Evolutionary conservation across 2,329 filamentous ascomycete genomes (phyloP).

Genomic region (Apiospora pterosperma): DNA sequence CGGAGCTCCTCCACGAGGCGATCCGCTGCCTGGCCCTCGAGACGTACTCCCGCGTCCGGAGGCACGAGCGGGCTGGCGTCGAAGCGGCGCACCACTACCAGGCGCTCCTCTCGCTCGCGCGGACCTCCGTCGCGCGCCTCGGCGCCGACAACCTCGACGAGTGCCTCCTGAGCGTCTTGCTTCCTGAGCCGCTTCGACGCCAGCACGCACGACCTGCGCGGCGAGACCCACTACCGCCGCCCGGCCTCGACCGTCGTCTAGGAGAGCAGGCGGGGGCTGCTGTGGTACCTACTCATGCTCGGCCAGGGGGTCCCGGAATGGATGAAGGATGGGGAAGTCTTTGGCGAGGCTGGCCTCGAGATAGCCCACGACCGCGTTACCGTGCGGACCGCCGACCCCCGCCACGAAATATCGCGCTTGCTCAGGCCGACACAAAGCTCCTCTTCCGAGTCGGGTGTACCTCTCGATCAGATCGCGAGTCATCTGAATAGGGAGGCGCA

Average conservation of each 20-base stretch:
- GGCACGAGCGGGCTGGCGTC: background rate
- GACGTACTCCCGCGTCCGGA: background rate
- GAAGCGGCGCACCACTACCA: background rate
- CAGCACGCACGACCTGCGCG: constrained; percentile 1
- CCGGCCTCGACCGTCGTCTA: constrained; percentile 21
- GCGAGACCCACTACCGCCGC: background rate
- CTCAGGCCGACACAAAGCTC: background rate
- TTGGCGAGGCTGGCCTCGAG: constrained; percentile 25
- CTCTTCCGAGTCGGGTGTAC: no score
- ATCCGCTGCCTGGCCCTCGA: background rate
- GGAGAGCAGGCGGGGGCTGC: constrained; percentile 22
- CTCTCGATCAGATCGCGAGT: background rate
- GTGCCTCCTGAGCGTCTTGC: background rate
- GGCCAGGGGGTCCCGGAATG: constrained; percentile 22
- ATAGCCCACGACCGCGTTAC: constrained; percentile 25
- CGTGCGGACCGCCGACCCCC: constrained; percentile 18
- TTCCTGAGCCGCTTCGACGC: background rate
- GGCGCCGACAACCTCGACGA: background rate
- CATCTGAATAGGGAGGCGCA: background rate
- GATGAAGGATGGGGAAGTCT: constrained; percentile 23
- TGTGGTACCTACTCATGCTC: constrained; percentile 22
- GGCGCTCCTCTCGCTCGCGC: background rate
- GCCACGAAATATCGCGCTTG: constrained; percentile 2
- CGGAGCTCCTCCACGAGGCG: background rate
- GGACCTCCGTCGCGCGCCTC: background rate